Base-by-base conservation (phyloP, 129 eudicot genomes). In the Centaurea solstitialis region DNA sequence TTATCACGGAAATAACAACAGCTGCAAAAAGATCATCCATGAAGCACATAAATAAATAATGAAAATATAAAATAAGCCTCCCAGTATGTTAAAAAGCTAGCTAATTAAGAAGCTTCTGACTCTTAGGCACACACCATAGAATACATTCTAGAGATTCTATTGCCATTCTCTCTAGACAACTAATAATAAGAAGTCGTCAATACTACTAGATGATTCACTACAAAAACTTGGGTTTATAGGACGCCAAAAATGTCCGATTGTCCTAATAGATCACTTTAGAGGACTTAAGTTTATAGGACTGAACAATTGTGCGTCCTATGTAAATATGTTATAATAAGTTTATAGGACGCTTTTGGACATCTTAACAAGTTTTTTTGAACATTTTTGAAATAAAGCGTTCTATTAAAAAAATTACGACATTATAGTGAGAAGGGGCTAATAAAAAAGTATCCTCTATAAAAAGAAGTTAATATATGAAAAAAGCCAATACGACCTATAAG, bases 1-100 rank as follows among this genome's bases (percentile, higher is more conserved):
- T 84, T 90, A 59, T 93, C 95, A 15, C 79, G 70, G 68, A 96
- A 96, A 69, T 86, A 91, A 84, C 99, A 96, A 83, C 99, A 96
- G 76, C 99, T 96, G 93, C 89, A 86, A 45, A 59, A 41, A 64
- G 45, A 68, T 35, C 66, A 79, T 30, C 3, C 24, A 71, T 15
- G 70, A 41, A 70, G 15, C 74, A 82, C 61, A 78, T 75, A 70
- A 83, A 62, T 26, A 18, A 38, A 47, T 2, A 30, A 50, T 47
- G 18, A 6, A 59, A 15, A 72, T 43, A 12, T 28, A 3, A 40
- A 13, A 41, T 39, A 30, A 41, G 12, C 12, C 47, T 41, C 47
- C 47, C 47, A 2, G 47, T 41, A 41, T 41, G 11, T 41, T 41
- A 41, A 9, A 9, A 41, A 41, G 13, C 13, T 41, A 9, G 13